These are phyloP conservation scores for Spergularia marina DNA, from an alignment of 148 eudicot species.

Conservation along the genomic window DNA sequence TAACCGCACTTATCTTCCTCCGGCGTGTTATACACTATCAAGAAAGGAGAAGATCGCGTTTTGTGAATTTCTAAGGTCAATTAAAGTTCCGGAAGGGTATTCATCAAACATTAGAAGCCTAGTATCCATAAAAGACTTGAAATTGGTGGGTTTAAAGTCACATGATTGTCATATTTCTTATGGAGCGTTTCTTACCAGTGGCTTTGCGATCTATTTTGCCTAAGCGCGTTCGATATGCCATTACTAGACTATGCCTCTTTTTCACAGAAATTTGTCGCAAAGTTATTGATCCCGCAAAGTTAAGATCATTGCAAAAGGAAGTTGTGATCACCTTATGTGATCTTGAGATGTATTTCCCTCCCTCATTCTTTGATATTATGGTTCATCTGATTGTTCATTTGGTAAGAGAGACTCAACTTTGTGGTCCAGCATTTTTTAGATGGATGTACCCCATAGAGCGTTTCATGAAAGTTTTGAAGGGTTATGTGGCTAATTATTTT, in stretches of 20 bases:
- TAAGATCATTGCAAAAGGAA: not conserved
- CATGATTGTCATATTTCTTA: constrained; percentile 1
- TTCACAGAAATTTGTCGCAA: constrained; percentile 8
- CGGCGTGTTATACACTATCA: not conserved
- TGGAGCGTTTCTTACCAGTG: not conserved
- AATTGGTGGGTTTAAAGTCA: constrained; percentile 1
- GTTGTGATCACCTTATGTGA: not conserved
- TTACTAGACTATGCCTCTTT: not conserved
- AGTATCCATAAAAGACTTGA: not conserved
- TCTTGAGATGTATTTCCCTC: constrained; percentile 14
- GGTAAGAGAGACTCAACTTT: not conserved
- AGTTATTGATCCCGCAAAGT: constrained; percentile 5
- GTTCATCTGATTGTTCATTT: not conserved
- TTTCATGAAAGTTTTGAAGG: not conserved
- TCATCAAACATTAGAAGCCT: constrained; percentile 1
- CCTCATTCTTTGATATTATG: constrained; percentile 7
- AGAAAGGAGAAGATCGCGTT: not conserved
- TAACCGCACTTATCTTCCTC: not conserved
- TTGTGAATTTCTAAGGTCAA: not conserved
- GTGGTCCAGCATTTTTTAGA: constrained; percentile 3
- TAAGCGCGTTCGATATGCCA: not conserved
- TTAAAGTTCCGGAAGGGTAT: not conserved
- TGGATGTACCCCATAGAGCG: constrained; percentile 2
- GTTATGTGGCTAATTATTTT: not conserved
- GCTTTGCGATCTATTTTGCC: not conserved